phyloP scores from a whole-genome alignment of 805 yeast genomes.

The Wickerhamomyces mucosus region DNA sequence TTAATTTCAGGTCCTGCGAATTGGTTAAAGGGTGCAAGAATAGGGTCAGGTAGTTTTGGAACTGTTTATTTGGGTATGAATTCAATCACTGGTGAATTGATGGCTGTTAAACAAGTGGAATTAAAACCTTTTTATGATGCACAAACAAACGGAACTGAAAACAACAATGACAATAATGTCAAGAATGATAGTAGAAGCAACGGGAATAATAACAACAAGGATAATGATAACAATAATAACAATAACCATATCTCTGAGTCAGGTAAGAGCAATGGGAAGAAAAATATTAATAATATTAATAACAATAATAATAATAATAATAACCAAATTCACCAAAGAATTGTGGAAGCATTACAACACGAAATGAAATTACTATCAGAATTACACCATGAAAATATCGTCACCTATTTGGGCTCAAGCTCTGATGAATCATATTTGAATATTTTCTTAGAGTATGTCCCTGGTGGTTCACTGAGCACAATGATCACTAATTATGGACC shows the following conservation, averaged over 20 bases:
- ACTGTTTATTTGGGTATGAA: slow-evolving; percentile 89
- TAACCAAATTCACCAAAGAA: slow-evolving; percentile 31
- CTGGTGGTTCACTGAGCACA: slow-evolving; percentile 64
- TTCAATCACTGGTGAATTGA: slow-evolving; percentile 83
- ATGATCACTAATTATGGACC: slow-evolving; percentile 69
- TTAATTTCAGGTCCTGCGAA: slow-evolving; percentile 50
- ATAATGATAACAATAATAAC: no score
- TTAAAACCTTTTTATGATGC: slow-evolving; percentile 38
- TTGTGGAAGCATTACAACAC: slow-evolving; percentile 74
- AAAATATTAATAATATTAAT: no score
- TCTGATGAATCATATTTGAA: slow-evolving; percentile 63
- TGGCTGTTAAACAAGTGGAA: slow-evolving; percentile 95
- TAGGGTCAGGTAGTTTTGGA: slow-evolving; percentile 94
- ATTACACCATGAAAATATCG: slow-evolving; percentile 85
- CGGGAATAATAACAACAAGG: no score
- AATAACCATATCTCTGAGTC: neutral
- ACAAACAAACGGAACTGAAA: no score
- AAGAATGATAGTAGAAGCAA: slow-evolving; percentile 21
- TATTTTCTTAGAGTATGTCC: slow-evolving; percentile 72
- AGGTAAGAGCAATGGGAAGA: no score
- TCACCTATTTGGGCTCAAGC: slow-evolving; percentile 83
- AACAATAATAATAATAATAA: slow-evolving; percentile 15
- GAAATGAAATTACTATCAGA: slow-evolving; percentile 74
- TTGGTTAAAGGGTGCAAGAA: slow-evolving; percentile 89
- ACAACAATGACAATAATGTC: slow-evolving; percentile 19